These are phyloP conservation scores for Naganishia onofrii DNA, from an alignment of 768 basidiomycete genomes.

Conservation along the genomic window DNA sequence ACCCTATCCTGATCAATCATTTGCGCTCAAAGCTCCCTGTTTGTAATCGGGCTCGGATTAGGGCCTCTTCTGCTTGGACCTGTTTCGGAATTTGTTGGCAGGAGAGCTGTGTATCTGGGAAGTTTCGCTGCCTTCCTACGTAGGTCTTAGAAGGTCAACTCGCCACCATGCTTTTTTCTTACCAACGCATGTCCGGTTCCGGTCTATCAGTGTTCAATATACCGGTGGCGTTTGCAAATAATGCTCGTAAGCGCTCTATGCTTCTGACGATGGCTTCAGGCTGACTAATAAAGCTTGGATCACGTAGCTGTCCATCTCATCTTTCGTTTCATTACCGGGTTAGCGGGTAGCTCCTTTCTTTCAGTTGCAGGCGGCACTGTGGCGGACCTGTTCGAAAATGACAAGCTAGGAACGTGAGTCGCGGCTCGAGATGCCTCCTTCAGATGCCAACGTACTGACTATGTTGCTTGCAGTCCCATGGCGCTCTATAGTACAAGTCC, in stretches of 20 bases:
- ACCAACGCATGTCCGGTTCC: slow-evolving; percentile 7
- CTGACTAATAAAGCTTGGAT: slow-evolving; percentile 5
- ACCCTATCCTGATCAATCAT: too few relatives aligned
- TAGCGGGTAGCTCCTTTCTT: slow-evolving; percentile 62
- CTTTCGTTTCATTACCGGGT: slow-evolving; percentile 62
- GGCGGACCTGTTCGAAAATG: slow-evolving; percentile 61
- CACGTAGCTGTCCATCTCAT: slow-evolving; percentile 61
- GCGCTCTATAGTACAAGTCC: slow-evolving; percentile 60
- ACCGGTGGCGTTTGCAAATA: slow-evolving; percentile 70
- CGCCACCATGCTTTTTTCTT: background rate
- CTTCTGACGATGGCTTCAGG: background rate
- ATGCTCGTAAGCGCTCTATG: slow-evolving; percentile 57
- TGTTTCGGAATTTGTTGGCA: slow-evolving; percentile 62
- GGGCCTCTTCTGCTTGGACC: slow-evolving; percentile 53
- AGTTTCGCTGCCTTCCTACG: slow-evolving; percentile 57
- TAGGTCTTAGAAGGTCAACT: slow-evolving; percentile 23
- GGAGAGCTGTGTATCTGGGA: slow-evolving; percentile 64
- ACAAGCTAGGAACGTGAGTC: slow-evolving; percentile 57
- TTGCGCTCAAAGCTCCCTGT: slow-evolving; percentile 45
- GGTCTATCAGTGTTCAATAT: slow-evolving; percentile 59
- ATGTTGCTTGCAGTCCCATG: slow-evolving; percentile 55
- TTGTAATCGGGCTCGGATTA: slow-evolving; percentile 50
- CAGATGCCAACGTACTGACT: slow-evolving; percentile 24
- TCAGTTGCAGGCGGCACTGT: slow-evolving; percentile 65
- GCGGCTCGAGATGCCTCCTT: background rate